Conservation (phyloP, 1,284 basidiomycete species). For the Austroboletus niveus region DNA sequence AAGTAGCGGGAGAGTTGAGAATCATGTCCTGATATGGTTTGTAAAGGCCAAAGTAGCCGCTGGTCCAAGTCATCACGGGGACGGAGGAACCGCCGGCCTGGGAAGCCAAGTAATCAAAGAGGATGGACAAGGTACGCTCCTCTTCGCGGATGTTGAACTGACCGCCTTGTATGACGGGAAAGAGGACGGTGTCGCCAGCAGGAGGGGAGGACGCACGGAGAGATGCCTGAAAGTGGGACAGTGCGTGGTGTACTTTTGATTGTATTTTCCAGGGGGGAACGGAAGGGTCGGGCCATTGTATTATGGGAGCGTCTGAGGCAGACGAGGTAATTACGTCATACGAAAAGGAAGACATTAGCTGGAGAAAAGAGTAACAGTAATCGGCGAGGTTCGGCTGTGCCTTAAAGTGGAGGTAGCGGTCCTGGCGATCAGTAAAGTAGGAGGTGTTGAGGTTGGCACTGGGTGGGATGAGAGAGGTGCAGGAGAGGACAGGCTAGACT, state of each 20-base stretch:
- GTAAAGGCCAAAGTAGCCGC: conserved; percentile 93
- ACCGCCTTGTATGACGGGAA: conserved; percentile 84
- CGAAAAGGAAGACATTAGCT: conserved; percentile 71
- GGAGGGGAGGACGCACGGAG: conserved; percentile 30
- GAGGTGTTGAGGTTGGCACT: conserved; percentile 95
- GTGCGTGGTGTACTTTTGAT: conserved; percentile 43
- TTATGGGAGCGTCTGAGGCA: conserved; percentile 38
- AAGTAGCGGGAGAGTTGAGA: conserved; percentile 59
- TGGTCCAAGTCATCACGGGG: conserved; percentile 76
- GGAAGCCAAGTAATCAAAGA: conserved; percentile 50
- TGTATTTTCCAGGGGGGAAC: conserved; percentile 64
- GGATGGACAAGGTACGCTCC: conserved; percentile 57
- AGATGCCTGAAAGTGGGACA: conserved; percentile 51
- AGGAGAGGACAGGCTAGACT: conserved; percentile 31
- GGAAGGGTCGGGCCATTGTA: conserved; percentile 57
- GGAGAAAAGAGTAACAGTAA: conserved; percentile 83
- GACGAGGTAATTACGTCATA: conserved; percentile 44
- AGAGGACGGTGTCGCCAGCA: conserved; percentile 55
- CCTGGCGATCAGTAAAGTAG: conserved; percentile 95
- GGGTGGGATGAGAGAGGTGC: not conserved
- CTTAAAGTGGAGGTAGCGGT: conserved; percentile 85
- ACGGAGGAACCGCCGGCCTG: conserved; percentile 17
- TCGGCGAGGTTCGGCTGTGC: conserved; percentile 65
- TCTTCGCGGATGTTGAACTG: conserved; percentile 83
- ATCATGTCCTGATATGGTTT: conserved; percentile 78